Base-by-base conservation (phyloP, 129 eudicot genomes). In the Oenanthe sinensis region DNA sequence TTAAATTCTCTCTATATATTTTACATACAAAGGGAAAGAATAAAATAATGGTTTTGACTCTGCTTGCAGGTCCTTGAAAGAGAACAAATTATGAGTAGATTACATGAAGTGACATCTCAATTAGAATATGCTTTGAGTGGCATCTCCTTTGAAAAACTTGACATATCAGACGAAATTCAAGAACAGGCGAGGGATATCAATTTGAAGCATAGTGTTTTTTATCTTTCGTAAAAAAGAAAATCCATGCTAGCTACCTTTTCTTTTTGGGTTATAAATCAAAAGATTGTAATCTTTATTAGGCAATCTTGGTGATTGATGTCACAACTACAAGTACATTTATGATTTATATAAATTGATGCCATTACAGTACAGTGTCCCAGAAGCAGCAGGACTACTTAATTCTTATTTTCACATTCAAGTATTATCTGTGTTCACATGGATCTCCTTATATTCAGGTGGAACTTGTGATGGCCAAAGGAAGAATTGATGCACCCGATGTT, bases 381-480 rank as follows among this genome's bases (percentile, higher is more conserved):
- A 30, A 33, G 22, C 19, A 67, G 43, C 16, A 67, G 16, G 11
- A 30, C 30, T 15, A 60, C 72, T 30, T 13, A 14, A 22, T 9
- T 30, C 42, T 67, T 67, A 67, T 3, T 40, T 60, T 50, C 52
- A n/a, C 26, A 1, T 77, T 54, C 47, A 65, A 67, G 13, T 48
- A 28, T n/a, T 52, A 13, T n/a, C 33, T 46, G 16, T 15, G 19
- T 46, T 28, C 42, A 67, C 72, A 30, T 67, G 9, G 0, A 30
- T 12, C 19, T 87, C 43, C 24, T 40, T 79, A 78, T 85, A 72
- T 70, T 69, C 89, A 93, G 98, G 94, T 87, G 74, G 97, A 86
- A 76, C 98, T 92, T 83, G 98, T 95, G 68, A 88, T 88, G 85
- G 98, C 97, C 78, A 95, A 90, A 80, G 96, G 94, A 79, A 90